Conservation (phyloP, 768 basidiomycete genomes). For the Boletellus emodensis region DNA sequence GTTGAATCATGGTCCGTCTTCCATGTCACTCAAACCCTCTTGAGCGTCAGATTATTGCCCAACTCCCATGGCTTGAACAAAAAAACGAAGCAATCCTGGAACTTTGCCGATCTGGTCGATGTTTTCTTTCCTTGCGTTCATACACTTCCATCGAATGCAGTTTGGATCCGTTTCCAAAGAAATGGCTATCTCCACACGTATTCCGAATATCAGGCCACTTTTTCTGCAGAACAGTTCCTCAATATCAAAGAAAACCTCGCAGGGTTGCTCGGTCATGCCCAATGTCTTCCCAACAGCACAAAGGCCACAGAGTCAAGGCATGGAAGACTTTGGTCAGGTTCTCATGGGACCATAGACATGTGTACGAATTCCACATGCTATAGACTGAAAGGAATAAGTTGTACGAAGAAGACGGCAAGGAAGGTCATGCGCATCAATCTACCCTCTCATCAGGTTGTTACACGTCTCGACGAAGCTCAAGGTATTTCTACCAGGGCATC, state of each 20-base stretch:
- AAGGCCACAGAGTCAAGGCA: background rate
- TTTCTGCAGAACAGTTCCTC: background rate
- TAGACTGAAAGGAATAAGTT: conserved; percentile 1
- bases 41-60: conserved; percentile 5
- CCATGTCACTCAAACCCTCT: background rate
- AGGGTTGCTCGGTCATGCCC: background rate
- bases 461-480: conserved; percentile 3
- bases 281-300: conserved; percentile 5
- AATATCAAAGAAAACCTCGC: background rate
- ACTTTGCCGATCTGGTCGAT: background rate
- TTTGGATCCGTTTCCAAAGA: background rate
- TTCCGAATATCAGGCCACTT: background rate
- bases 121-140: background rate
- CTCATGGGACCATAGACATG: background rate
- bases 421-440: conserved; percentile 6
- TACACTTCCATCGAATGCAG: background rate
- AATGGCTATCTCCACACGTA: conserved; percentile 2
- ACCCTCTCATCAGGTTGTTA: background rate
- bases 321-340: conserved; percentile 1
- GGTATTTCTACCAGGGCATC: background rate
- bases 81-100: background rate
- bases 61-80: conserved; percentile 4
- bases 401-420: background rate
- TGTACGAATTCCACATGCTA: conserved; percentile 3
- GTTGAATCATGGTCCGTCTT: conserved; percentile 3